Base-by-base conservation (phyloP, 768 basidiomycete species). In the Leccinum broughii region DNA sequence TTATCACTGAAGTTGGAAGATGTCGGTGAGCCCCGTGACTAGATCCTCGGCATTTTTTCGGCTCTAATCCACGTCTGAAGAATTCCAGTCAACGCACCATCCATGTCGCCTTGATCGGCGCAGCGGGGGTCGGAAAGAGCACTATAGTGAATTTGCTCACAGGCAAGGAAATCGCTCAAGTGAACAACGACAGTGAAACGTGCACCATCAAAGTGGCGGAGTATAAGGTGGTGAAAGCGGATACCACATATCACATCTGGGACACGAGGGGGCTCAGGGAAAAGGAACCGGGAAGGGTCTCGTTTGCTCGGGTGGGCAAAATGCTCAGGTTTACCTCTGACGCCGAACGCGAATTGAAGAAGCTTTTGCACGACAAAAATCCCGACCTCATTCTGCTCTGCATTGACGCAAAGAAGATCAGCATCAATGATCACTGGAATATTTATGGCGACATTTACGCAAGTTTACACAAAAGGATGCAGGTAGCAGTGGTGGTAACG, bases 41-140 rank as follows among this genome's bases (percentile, higher is more conserved):
- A 46, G 4, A 44, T 39, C 50, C 13, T n/a, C 3, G n/a, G 32
- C 2, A 11, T 28, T 24, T 6, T 6, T 51, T 17, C n/a, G 48
- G 17, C 8, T 28, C 49, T 62, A 9, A 70, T 28, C n/a, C 7
- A 30, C 28, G 14, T 9, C 3, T 26, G 4, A 62, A 66, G 65
- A 2, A 2, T 28, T 24, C 35, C 3, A 20, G 55, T 48, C 57
- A 57, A 44, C 44, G 13, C 32, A 48, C 56, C 34, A 17, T 58
- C 4, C 59, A 70, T 35, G 55, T 70, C 26, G 69, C 70, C 34
- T 41, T 70, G 30, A 66, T 64, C 22, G 69, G 69, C 13, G 37
- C 52, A 22, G 72, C 69, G 7, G 69, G 69, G 2, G 70, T 60
- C 49, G 69, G 69, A 49, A 70, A 70, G 53, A 70, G 69, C 59